phyloP scores from a whole-genome alignment of 805 yeast species.

The Kazachstania kunashirensis region DNA sequence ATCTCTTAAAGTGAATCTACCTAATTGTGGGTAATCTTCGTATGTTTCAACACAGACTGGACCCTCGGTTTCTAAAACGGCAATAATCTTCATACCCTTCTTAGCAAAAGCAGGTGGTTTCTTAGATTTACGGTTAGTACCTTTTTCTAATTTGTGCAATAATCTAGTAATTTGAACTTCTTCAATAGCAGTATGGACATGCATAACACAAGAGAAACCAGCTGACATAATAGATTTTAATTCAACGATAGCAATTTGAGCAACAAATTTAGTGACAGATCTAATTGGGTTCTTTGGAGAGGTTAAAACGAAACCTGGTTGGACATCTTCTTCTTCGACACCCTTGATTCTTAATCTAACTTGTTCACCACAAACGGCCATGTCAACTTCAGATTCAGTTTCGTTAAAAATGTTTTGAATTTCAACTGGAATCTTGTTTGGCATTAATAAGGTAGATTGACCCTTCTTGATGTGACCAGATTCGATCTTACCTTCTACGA shows the following conservation, averaged over 20 bases:
- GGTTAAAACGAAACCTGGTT: slow-evolving; percentile 84
- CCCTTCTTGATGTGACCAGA: slow-evolving; percentile 87
- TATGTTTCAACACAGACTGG: slow-evolving; percentile 93
- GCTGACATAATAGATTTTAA: slow-evolving; percentile 87
- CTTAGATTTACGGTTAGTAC: slow-evolving; percentile 92
- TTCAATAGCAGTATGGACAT: slow-evolving; percentile 95
- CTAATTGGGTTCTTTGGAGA: slow-evolving; percentile 81
- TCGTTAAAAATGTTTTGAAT: slow-evolving; percentile 84
- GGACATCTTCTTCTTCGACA: slow-evolving; percentile 93
- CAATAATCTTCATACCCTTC: slow-evolving; percentile 97
- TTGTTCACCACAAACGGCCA: slow-evolving; percentile 94
- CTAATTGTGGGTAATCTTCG: slow-evolving; percentile 88
- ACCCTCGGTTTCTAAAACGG: slow-evolving; percentile 72
- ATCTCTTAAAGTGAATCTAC: slow-evolving; percentile 96
- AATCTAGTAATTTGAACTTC: slow-evolving; percentile 77
- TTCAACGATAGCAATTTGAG: slow-evolving; percentile 95
- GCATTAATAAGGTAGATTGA: slow-evolving; percentile 74
- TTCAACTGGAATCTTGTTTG: slow-evolving; percentile 76
- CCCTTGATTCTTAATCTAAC: slow-evolving; percentile 89
- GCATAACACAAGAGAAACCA: slow-evolving; percentile 98
- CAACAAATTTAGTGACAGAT: slow-evolving; percentile 84
- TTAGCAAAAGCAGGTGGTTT: slow-evolving; percentile 97
- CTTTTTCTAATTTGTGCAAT: slow-evolving; percentile 89
- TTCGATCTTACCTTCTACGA: slow-evolving; percentile 97
- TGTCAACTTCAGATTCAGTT: slow-evolving; percentile 86